Evolutionary conservation across 768 basidiomycete genomes (phyloP), one percentile per base, ranked within the genome.

Genomic region (Leucosporidium creatinivorum): DNA sequence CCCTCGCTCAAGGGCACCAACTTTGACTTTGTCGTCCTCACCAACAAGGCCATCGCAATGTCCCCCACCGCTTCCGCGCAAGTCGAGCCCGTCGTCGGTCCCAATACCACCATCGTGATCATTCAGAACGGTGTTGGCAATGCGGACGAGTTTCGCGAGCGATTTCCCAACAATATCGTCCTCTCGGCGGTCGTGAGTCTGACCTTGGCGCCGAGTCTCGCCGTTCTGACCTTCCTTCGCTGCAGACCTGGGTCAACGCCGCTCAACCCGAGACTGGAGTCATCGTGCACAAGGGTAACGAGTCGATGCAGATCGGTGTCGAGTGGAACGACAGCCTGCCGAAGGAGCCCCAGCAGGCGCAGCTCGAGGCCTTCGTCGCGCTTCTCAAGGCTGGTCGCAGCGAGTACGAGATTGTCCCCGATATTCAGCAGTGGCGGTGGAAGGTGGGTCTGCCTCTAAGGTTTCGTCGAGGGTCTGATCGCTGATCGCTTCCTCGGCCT

Each of bases 61-160:
- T 9, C 44, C n/a, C 58, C 58, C 4, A 39, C 58, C 15, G 76
- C 75, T 51, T 75, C 75, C 30, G 69, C 59, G 47, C 48, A 63
- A 18, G 61, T 76, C 13, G 50, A 58, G 30, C 66, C 62, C 8
- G 66, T 61, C 12, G 69, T 75, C 13, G 60, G 49, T n/a, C 36
- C 62, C 23, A 44, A 30, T 12, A 50, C 44, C 26, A 73, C 72
- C 28, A 68, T 77, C 30, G 75, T 77, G 9, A 61, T 77, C 49
- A 76, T 77, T 39, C 77, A 77, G 65, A 77, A 77, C 59, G 77
- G 77, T 18, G 73, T 77, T 9, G 77, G 77, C 19, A 74, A 77
- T 17, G 77, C 75, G 60, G 72, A 74, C 56, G 73, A 75, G 56
- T 77, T 77, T 61, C 30, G 65, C n/a, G 65, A 60, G 55, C 70